Conservation (phyloP, 2,329 filamentous ascomycete species). For the Aspergillus pseudotamarii region DNA sequence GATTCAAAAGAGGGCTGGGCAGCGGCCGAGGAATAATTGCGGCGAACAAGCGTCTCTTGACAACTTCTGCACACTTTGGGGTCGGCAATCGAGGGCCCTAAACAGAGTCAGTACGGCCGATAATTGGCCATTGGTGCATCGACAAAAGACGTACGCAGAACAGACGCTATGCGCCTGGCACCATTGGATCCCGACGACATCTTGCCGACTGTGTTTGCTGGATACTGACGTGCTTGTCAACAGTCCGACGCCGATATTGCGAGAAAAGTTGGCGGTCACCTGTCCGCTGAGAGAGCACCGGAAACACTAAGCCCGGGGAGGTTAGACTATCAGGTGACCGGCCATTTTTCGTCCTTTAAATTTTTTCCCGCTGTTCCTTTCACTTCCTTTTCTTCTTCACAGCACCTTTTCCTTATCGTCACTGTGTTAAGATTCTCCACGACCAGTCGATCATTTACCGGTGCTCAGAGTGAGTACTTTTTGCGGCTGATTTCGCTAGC, state of each 20-base stretch:
- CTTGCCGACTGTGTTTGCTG: constrained; percentile 21
- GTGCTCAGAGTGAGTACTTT: constrained; percentile 74
- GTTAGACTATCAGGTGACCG: constrained; percentile 30
- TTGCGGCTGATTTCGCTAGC: constrained; percentile 95
- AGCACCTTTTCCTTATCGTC: constrained; percentile 94
- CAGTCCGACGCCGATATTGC: constrained; percentile 22
- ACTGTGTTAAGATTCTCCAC: constrained; percentile 68
- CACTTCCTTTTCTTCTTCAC: constrained; percentile 51
- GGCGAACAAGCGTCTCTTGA: constrained; percentile 44
- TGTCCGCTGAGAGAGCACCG: constrained; percentile 18
- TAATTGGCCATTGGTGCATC: not conserved
- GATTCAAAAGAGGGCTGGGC: constrained; percentile 41
- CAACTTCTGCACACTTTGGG: constrained; percentile 47
- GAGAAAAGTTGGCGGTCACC: constrained; percentile 46
- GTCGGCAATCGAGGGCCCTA: constrained; percentile 42
- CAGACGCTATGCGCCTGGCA: constrained; percentile 42
- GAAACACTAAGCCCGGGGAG: constrained; percentile 29
- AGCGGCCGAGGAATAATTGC: constrained; percentile 45
- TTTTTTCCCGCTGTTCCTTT: constrained; percentile 20
- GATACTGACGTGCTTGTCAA: constrained; percentile 23
- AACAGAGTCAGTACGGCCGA: constrained; percentile 17
- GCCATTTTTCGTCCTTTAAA: constrained; percentile 27
- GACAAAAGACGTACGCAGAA: constrained; percentile 37
- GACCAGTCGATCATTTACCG: constrained; percentile 87
- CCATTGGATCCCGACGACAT: constrained; percentile 48